Percentiles rank a stretch among this genome's conserved stretches.
phyloP scores from a whole-genome alignment of 1,139 yeast genomes.

The Suhomyces wounanorum region DNA sequence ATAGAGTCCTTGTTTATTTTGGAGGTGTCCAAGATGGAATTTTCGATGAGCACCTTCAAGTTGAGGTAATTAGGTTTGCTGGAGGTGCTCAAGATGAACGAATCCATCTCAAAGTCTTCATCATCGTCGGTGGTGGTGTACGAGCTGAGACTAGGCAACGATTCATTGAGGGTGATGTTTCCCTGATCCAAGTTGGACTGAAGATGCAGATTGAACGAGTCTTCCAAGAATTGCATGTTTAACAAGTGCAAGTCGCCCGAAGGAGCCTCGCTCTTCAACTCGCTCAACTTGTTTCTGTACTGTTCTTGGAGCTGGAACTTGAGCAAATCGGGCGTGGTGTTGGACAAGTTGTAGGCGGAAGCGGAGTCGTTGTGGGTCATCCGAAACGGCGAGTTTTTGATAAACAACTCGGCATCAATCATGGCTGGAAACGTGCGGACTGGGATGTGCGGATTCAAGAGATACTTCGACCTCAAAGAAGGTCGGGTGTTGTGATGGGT shows the following conservation, averaged over 20 bases:
- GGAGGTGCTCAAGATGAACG: conserved; percentile 20
- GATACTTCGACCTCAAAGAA: not conserved
- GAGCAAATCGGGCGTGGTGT: conserved; percentile 46
- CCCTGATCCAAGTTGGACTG: conserved; percentile 39
- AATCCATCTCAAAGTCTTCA: conserved; percentile 22
- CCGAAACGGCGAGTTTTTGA: conserved; percentile 42
- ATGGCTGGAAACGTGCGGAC: conserved; percentile 17
- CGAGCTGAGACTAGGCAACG: conserved; percentile 20
- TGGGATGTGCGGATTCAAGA: not conserved
- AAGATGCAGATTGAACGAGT: conserved; percentile 40
- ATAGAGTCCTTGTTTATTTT: conserved; percentile 40
- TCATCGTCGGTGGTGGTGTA: conserved; percentile 16
- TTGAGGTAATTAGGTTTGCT: conserved; percentile 38
- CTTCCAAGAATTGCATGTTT: conserved; percentile 30
- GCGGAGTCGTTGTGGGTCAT: conserved; percentile 31
- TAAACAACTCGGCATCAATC: conserved; percentile 39
- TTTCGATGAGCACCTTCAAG: conserved; percentile 46
- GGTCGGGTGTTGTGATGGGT: not conserved
- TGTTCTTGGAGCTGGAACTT: conserved; percentile 51
- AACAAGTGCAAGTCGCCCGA: conserved; percentile 21
- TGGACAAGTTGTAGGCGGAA: conserved; percentile 30
- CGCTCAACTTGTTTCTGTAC: conserved; percentile 31
- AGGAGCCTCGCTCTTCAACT: conserved; percentile 20
- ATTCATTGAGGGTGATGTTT: conserved; percentile 23
- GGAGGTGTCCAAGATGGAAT: conserved; percentile 45